Base-by-base conservation (phyloP, 805 yeast genomes). In the Teunomyces aglyptinius region DNA sequence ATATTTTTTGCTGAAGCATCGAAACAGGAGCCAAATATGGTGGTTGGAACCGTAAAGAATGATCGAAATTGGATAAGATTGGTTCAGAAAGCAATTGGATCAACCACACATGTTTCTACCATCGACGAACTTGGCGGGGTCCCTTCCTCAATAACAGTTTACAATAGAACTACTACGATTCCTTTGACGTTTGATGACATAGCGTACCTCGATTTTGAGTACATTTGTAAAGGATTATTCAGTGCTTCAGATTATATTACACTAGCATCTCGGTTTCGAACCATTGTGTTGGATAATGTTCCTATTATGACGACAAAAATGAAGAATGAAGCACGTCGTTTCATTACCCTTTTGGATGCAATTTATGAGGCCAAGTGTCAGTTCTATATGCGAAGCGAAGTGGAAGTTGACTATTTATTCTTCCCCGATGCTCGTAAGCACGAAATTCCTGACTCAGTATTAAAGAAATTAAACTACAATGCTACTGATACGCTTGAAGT, bases 161-260 rank as follows among this genome's bases (percentile, higher is more conserved):
- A 83, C 59, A 85, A 84, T 6, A 70, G 90, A 38, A 61, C 58
- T 3, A 64, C 84, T 1, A 45, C 48, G 1, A 64, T 85, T 2
- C 83, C 84, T 0, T 57, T 67, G 54, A 71, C 75, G 4, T 67
- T 58, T 46, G 44, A 46, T 6, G 45, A 59, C 20, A 59, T 68
- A 2, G 83, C 81, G 18, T 70, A 62, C 48, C 71, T 82, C 47
- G 77, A 74, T 16, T 85, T 81, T 50, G 64, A 64, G 5, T 71
- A 80, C 40, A 70, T 85, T 10, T 82, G 89, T 55, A 73, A 68
- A 41, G 81, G 81, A 6, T 63, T 78, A 5, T 77, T 69, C 50
- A 85, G 86, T 0, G 80, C 89, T 0, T 82, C 86, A 3, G 91
- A 85, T 58, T 85, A 82, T 58, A 83, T 85, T 28, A 79, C 89